Base-by-base conservation (phyloP, 2,329 filamentous ascomycete species). In the Cladosporium sp. region DNA sequence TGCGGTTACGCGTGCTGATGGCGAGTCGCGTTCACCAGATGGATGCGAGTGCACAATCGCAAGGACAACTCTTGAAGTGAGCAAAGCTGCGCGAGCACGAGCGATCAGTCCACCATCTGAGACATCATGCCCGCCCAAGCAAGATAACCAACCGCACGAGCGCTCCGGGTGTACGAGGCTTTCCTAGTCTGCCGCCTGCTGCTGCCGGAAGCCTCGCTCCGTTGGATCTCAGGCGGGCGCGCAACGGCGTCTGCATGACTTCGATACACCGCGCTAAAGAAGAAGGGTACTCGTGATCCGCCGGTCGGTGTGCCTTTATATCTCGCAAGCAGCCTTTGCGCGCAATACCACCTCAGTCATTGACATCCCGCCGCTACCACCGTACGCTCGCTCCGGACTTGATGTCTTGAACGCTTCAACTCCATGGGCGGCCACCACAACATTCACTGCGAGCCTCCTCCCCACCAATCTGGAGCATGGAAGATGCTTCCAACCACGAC, bases 401-500 rank as follows among this genome's bases (percentile, higher is more conserved):
- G 25, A 47, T 39, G 52, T 55, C 52, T 47, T 55, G 52, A 55
- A 22, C 40, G 28, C 25, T 22, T 20, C 32, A 32, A 55, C 40
- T 45, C 51, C 51, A 54, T 55, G 52, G 52, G 52, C 52, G 25
- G 24, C 37, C 35, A 28, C 19, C 52, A 55, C 28, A 42, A 20
- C 50, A 53, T 40, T 55, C 40, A 37, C 52, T 32, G 28, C 52
- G 39, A 54, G 25, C 52, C 32, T 20, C 52, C 52, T 44, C 28
- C 52, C 34, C 52, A 45, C 40, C 52, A 32, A 44, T 19, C 28
- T 19, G 52, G 52, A 55, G 52, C 52, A 55, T 55, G 52, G 52
- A 55, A 55, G 34, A 55, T 55, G 52, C 42, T 55, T 45, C 52
- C 32, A 39, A 55, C 52, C 39, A 47, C 40, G 35, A 39, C 19